Percentiles rank a stretch among this genome's conserved stretches.
Conservation (phyloP, 352 stramenopile species). For the Peronospora destructor region DNA sequence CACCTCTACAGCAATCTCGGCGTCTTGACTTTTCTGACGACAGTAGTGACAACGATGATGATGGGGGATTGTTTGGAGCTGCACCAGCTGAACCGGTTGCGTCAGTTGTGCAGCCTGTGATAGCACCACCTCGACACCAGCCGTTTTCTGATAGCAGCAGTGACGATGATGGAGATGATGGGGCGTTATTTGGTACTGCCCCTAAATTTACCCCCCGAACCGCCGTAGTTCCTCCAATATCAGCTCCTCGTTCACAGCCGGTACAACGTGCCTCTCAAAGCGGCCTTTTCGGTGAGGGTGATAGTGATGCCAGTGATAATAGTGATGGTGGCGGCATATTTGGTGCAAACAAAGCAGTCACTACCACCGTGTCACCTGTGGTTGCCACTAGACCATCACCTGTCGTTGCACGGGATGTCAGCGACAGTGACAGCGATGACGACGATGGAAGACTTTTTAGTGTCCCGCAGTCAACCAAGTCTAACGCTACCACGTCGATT, state of each 20-base stretch:
- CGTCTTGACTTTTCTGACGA: conserved; percentile 42
- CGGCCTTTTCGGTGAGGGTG: conserved; percentile 49
- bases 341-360: conserved; percentile 17
- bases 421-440: conserved; percentile 33
- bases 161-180: conserved; percentile 40
- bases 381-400: conserved; percentile 18
- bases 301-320: conserved; percentile 48
- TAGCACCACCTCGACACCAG: conserved; percentile 4
- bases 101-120: conserved; percentile 3
- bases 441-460: conserved; percentile 42
- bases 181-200: conserved; percentile 44
- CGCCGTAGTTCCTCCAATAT: conserved; percentile 1
- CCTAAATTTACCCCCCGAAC: conserved; percentile 18
- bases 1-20: conserved; percentile 19
- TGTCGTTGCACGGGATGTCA: conserved; percentile 16
- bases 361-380: not conserved
- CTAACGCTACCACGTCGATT: conserved; percentile 9
- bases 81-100: conserved; percentile 23
- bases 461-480: conserved; percentile 18
- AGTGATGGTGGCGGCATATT: conserved; percentile 36
- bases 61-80: conserved; percentile 45
- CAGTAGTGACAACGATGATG: conserved; percentile 48
- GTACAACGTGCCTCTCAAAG: conserved; percentile 28
- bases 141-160: conserved; percentile 35
- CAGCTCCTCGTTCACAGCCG: conserved; percentile 5